Evolutionary conservation across 257 asterid genomes (phyloP).

Genomic region (Rauvolfia tetraphylla): DNA sequence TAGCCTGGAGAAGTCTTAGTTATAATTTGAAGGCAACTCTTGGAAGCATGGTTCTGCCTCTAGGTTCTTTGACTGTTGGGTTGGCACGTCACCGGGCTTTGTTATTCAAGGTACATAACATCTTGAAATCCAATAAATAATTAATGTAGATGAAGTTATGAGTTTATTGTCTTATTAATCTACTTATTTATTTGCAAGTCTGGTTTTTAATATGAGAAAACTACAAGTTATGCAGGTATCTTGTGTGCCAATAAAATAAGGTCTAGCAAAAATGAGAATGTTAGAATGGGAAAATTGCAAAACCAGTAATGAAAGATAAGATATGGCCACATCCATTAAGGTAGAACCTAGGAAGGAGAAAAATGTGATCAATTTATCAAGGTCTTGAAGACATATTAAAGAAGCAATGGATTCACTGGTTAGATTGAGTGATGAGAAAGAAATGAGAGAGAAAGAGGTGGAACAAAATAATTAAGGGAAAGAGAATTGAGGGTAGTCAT

Average conservation of each 20-base stretch:
- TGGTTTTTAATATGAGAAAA: background rate
- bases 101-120: conserved; percentile 70
- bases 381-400: background rate
- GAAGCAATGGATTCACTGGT: background rate
- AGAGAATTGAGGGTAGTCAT: background rate
- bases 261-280: background rate
- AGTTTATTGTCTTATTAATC: background rate
- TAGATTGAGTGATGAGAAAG: background rate
- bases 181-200: background rate
- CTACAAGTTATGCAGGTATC: background rate
- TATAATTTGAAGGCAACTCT: conserved; percentile 50
- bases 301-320: background rate
- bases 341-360: background rate
- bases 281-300: background rate
- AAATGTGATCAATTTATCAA: background rate
- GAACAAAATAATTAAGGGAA: background rate
- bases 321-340: background rate
- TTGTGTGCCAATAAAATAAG: background rate
- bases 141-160: background rate
- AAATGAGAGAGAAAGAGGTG: background rate
- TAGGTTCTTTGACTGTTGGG: conserved; percentile 85
- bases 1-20: conserved; percentile 75
- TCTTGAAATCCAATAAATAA: background rate
- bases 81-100: conserved; percentile 98
- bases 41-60: conserved; percentile 96